Percentiles rank a stretch among this genome's conserved stretches.
Conservation (phyloP, 495 filamentous ascomycete species). For the Hyaloscypha bicolor region DNA sequence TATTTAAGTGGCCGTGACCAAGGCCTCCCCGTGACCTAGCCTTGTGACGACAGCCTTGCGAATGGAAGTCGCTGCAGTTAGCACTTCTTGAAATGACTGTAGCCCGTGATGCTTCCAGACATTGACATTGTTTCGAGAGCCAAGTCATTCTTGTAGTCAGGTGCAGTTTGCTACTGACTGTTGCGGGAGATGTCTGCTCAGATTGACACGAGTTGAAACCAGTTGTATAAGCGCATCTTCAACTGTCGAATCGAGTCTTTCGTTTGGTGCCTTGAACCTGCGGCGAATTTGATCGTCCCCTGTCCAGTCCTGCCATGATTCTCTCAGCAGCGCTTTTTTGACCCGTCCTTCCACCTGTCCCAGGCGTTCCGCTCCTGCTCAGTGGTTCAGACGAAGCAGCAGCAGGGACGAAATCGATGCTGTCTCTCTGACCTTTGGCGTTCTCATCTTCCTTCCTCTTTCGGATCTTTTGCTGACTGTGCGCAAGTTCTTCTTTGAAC, state of each 20-base stretch:
- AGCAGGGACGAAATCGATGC: constrained; percentile 78
- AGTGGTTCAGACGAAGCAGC: constrained; percentile 23
- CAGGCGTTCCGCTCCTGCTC: constrained; percentile 29
- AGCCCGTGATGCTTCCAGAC: background rate
- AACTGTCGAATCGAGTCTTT: constrained; percentile 52
- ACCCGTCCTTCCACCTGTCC: constrained; percentile 28
- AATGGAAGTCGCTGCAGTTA: background rate
- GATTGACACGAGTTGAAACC: background rate
- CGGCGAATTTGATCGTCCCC: constrained; percentile 36
- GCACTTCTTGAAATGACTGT: background rate
- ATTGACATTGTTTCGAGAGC: background rate
- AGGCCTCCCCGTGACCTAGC: constrained; percentile 6
- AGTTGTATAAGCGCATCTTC: constrained; percentile 21
- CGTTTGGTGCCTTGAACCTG: constrained; percentile 38
- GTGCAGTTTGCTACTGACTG: background rate
- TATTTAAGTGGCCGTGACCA: background rate
- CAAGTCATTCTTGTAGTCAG: background rate
- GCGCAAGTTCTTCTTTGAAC: constrained; percentile 72
- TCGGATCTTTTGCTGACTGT: constrained; percentile 60
- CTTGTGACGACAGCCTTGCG: constrained; percentile 18
- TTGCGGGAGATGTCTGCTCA: constrained; percentile 8
- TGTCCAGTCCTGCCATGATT: constrained; percentile 41
- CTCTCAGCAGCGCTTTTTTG: constrained; percentile 44
- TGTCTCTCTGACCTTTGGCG: constrained; percentile 52
- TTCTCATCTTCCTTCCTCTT: constrained; percentile 63